Base-by-base conservation (phyloP, 495 filamentous ascomycete genomes). In the Penicillium subrubescens region DNA sequence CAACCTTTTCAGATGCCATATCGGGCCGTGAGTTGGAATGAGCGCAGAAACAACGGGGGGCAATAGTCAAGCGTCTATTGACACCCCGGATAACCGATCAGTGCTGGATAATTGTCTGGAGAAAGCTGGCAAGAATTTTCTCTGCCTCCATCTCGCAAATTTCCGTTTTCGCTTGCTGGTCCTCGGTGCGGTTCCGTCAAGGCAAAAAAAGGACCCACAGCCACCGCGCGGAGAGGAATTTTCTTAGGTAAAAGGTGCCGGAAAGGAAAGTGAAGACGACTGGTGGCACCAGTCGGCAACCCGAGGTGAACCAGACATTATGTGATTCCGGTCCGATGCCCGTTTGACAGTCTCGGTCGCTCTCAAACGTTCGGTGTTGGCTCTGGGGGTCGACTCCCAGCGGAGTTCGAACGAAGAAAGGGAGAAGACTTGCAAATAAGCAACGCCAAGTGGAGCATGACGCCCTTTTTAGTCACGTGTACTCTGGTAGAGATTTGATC, bases 191-290 rank as follows among this genome's bases (percentile, higher is more conserved):
- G 59, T 39, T 57, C 56, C 55, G 29, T 55, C 58, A 65, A 61
- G 61, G 61, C 63, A 39, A 65, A 61, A 27, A 21, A 31, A 31
- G 23, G 63, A 23, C 52, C 63, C 63, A 65, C 63, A 15, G 43
- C 21, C 21, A 41, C 50, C 19, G 10, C 53, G 67, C 54, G 63
- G 68, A 68, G 61, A 48, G 23, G 44, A 64, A 59, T 65, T 57
- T 68, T 73, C 19, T 72, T 72, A 72, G 63, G 70, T 72, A 72
- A 72, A 51, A 27, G 34, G 51, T 27, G 34, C 55, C 57, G 53
- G 25, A 61, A 59, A 41, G 67, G 61, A 66, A 67, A 46, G 63
- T 55, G 27, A 59, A 61, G 10, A 60, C 57, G 57, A 61, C 25
- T 23, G 27, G 35, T 23, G 41, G 35, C 56, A 12, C 56, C 23